These are phyloP conservation scores for Vigna hirtella DNA, from an alignment of 306 rosid genomes.

Conservation along the genomic window DNA sequence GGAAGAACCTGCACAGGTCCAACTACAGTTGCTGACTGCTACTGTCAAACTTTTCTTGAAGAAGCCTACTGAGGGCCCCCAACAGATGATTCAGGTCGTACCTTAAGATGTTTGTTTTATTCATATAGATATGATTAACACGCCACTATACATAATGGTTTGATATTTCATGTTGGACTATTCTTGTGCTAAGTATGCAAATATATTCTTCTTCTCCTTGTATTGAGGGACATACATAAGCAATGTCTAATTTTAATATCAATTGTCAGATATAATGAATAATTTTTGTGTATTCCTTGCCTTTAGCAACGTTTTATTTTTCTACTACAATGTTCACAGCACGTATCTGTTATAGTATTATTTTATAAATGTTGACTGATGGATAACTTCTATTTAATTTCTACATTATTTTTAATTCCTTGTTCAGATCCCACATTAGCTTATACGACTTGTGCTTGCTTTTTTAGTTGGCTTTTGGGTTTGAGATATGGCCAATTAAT, in stretches of 20 bases:
- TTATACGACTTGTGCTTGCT: neutral
- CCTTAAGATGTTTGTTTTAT: constrained; percentile 36
- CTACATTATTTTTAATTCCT: neutral
- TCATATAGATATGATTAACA: constrained; percentile 22
- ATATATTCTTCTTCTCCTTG: neutral
- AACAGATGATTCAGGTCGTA: constrained; percentile 93
- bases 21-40: constrained; percentile 89
- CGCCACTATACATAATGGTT: neutral
- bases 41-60: constrained; percentile 95
- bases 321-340: constrained; percentile 7
- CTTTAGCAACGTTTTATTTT: neutral
- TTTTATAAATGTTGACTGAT: constrained; percentile 7
- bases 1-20: constrained; percentile 97
- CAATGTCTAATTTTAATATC: constrained; percentile 4
- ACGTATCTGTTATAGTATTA: constrained; percentile 4
- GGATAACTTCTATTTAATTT: neutral
- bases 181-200: constrained; percentile 1
- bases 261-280: neutral
- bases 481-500: neutral
- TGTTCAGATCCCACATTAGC: neutral
- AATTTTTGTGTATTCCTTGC: neutral
- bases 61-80: constrained; percentile 96
- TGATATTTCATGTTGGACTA: constrained; percentile 27
- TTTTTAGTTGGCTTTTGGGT: neutral
- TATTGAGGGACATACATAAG: neutral